These are phyloP conservation scores for Lasiosphaeriaceae sp. DNA, from an alignment of 495 filamentous ascomycete species.

Conservation along the genomic window DNA sequence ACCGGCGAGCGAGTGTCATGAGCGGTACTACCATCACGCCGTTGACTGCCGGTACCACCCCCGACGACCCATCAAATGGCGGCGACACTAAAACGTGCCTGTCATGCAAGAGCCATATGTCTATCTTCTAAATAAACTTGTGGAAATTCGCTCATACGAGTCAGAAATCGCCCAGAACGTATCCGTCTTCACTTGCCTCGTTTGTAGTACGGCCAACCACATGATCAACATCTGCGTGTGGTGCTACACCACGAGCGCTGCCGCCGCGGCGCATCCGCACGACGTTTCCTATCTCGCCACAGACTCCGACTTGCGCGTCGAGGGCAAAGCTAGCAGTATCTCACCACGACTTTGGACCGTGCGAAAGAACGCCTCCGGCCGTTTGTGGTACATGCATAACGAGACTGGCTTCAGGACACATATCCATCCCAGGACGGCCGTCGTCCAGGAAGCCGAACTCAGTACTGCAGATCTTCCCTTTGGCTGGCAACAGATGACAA, in stretches of 20 bases:
- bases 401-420: slow-evolving; percentile 6
- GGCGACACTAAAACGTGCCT: neutral
- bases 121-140: neutral
- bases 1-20: neutral
- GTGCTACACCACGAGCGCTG: slow-evolving; percentile 12
- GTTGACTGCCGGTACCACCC: neutral
- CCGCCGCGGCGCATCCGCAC: neutral
- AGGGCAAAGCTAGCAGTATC: neutral
- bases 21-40: neutral
- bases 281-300: slow-evolving; percentile 4
- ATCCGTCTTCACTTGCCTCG: slow-evolving; percentile 8
- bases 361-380: slow-evolving; percentile 7
- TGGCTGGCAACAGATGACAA: slow-evolving; percentile 6
- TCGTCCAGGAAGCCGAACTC: neutral
- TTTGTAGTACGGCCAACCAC: slow-evolving; percentile 3
- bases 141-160: neutral
- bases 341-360: slow-evolving; percentile 6
- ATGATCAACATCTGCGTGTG: slow-evolving; percentile 4
- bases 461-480: neutral
- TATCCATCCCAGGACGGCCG: slow-evolving; percentile 6
- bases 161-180: slow-evolving; percentile 6
- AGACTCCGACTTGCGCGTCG: slow-evolving; percentile 6
- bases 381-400: slow-evolving; percentile 10
- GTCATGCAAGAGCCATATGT: neutral
- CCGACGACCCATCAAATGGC: neutral